Percentiles rank a stretch among this genome's conserved stretches.
These are phyloP conservation scores for Willaertia magna DNA, from an alignment of 208 protist genomes.

Conservation along the genomic window DNA sequence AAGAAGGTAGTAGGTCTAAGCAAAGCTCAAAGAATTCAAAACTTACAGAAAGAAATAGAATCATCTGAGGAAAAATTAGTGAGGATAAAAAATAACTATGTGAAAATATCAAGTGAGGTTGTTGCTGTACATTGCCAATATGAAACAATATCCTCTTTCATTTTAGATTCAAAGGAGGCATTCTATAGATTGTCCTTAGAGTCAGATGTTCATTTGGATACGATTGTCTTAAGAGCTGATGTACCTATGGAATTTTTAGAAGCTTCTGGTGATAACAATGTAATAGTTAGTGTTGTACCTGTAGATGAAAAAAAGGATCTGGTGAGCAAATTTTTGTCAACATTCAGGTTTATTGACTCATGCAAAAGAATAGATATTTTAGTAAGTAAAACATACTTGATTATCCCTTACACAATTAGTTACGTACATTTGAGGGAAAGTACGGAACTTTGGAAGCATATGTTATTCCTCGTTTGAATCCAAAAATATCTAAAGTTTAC, in stretches of 20 bases:
- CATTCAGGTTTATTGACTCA: conserved; percentile 17
- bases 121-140: conserved; percentile 20
- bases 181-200: conserved; percentile 8
- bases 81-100: conserved; percentile 12
- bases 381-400: no score
- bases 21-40: conserved; percentile 8
- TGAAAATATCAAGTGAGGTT: background rate
- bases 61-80: conserved; percentile 14
- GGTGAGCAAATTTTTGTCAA: conserved; percentile 10
- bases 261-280: conserved; percentile 12
- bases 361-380: conserved; percentile 13
- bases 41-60: conserved; percentile 14
- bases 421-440: conserved; percentile 22
- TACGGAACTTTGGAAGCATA: conserved; percentile 22
- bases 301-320: background rate
- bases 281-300: background rate
- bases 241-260: background rate
- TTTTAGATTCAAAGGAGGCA: conserved; percentile 15
- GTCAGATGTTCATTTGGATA: conserved; percentile 17
- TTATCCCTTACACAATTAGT: no score
- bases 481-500: conserved; percentile 17
- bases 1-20: background rate
- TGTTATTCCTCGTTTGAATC: conserved; percentile 13
- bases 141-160: conserved; percentile 18
- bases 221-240: background rate